Base-by-base conservation (phyloP, 2,329 filamentous ascomycete genomes). In the Cordyceps javanica region DNA sequence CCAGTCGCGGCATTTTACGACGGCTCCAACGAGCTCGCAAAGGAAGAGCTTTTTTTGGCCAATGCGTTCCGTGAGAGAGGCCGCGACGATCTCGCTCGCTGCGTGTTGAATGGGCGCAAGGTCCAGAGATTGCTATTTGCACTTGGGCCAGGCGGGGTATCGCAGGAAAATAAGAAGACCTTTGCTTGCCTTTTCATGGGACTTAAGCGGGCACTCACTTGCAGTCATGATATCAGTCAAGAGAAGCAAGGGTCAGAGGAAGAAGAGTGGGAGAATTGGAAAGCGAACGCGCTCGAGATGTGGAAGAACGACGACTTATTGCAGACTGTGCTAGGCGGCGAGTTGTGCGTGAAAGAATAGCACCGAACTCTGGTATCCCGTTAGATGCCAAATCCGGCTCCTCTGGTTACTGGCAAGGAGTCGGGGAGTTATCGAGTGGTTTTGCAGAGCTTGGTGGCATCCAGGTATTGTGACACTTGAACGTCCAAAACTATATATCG, bases 1-100 rank as follows among this genome's bases (percentile, higher is more conserved):
- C 68, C 69, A 0, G 65, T 73, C 1, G 48, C 19, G 3, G 28
- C 61, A 25, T 73, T 72, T 58, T 73, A 70, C 50, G 60, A 68
- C n/a, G 65, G 68, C 16, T 63, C 57, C 14, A 60, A 64, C 45
- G 57, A 60, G 49, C 59, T 63, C 36, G 45, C 48, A 4, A 38
- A 30, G 8, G 62, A 62, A n/a, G 62, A 63, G 39, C 7, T 59
- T 2, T 48, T 42, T 3, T 42, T 62, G 10, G 62, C 62, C 28
- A 6, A 21, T 7, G 38, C 59, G 7, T 61, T 61, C 16, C 23
- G 58, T 3, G 59, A 61, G 14, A 60, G 39, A 26, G 61, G 60
- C 38, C 61, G 60, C 26, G 58, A 60, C 9, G 60, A 62, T n/a
- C 61, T 64, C n/a, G 60, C 60, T 28, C n/a, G 26, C 42, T 64